Evolutionary conservation across 345 rosid species (phyloP), one percentile per base, ranked within the genome.

Genomic region (Eucalyptus brandiana): DNA sequence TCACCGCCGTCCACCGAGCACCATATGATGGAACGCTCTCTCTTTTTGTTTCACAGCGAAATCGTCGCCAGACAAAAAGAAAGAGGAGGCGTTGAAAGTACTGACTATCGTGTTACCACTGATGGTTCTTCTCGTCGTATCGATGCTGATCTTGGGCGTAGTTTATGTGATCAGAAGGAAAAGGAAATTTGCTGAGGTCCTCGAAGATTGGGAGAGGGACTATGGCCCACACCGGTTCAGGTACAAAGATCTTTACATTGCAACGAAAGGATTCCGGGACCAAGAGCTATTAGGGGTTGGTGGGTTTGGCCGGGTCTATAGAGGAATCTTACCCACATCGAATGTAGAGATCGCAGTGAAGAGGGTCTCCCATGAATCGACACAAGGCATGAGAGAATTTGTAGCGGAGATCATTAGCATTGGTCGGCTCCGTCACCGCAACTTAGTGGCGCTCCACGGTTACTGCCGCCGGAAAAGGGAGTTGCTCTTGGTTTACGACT

Each of bases 221-320:
- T 93, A 83, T 9, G 87, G 97, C 21, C 94, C 97, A n/a, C 97
- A 94, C 21, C 90, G 98, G 81, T 97, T 93, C 90, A 91, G 91
- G 49, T 96, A 89, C 94, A 95, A 94, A 83, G 96, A 97, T 88
- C 91, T 97, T 26, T 95, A 96, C 32, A 80, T 87, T n/a, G 97
- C 98, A 5, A 95, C 99, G 0, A 95, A 92, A 90, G 98, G 97
- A 8, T 97, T 97, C 53, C 93, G 87, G 83, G 95, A 95, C n/a
- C 94, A 90, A 72, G 97, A 93, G 65, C 67, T 95, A n/a, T 49
- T 97, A 48, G 99, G 99, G 2, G 40, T 62, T 1, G 98, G 99
- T 1, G 98, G 99, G 67, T 96, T 96, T 26, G 98, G 99, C 4
- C 88, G 89, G 37, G 99, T 97, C 14, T 97, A 95, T 50, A 92